Percentiles rank a stretch among this genome's conserved stretches.
These are phyloP conservation scores for Salmacisia buchloeana DNA, from an alignment of 1,284 basidiomycete species.

Conservation along the genomic window DNA sequence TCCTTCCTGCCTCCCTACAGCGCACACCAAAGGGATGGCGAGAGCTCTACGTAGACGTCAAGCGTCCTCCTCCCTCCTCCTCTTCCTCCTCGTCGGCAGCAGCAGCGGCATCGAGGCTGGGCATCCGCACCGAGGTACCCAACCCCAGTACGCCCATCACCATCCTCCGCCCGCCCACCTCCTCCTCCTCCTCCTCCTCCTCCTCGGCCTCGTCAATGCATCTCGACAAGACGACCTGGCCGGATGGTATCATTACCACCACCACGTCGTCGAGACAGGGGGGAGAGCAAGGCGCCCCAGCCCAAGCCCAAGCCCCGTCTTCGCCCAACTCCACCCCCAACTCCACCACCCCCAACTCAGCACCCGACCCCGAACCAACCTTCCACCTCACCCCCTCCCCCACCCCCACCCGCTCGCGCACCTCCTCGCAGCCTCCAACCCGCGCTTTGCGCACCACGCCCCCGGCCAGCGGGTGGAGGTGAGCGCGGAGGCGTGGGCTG, in stretches of 20 bases:
- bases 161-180: constrained; percentile 1
- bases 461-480: constrained; percentile 46
- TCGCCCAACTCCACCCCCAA: constrained; percentile 18
- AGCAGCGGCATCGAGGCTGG: too few relatives aligned
- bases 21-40: constrained; percentile 65
- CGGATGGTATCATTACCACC: too few relatives aligned
- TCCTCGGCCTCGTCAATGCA: too few relatives aligned
- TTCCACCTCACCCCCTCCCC: constrained; percentile 65
- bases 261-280: too few relatives aligned
- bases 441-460: constrained; percentile 30
- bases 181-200: constrained; percentile 26
- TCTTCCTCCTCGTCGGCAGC: too few relatives aligned
- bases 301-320: too few relatives aligned
- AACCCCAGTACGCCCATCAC: neutral
- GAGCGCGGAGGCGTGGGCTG: constrained; percentile 41
- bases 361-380: constrained; percentile 50
- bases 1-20: too few relatives aligned
- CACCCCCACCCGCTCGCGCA: constrained; percentile 63
- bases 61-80: constrained; percentile 3
- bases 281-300: too few relatives aligned
- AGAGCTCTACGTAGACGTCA: constrained; percentile 71
- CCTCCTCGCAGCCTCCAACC: constrained; percentile 51
- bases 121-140: neutral
- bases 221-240: too few relatives aligned
- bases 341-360: constrained; percentile 1